Base-by-base conservation (phyloP, 345 rosid species). In the Eucalyptus microcorys region DNA sequence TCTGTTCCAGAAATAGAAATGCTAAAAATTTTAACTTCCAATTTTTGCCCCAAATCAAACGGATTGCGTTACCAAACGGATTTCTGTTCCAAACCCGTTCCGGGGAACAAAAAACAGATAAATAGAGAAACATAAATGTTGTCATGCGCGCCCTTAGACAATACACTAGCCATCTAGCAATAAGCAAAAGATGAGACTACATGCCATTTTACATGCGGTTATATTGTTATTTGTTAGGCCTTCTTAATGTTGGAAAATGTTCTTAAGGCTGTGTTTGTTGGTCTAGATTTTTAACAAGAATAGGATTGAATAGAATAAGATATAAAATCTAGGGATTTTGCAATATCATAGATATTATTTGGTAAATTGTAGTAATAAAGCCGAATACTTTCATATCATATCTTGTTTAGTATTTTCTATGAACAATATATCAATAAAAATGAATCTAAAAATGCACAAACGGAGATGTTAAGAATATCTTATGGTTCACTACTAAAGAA, bases 61-160 rank as follows among this genome's bases (percentile, higher is more conserved):
- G 0, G 7, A 49, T 49, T 49, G 19, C 0, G 2, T 49, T 49
- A 49, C 52, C 52, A 49, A 49, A 49, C 0, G 3, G 6, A 49
- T 49, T 49, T 49, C 2, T 49, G 19, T 49, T 49, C 19, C 19
- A 49, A 49, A 15, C 52, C 7, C 15, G 1, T 49, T 49, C 19
- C 0, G 19, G 2, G 7, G 0, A 49, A 49, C 17, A 3, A 15
- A 49, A 49, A 49, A 49, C 0, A 49, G 0, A 49, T 49, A 49
- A 49, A 49, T 49, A 49, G 52, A 49, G 19, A 49, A 49, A 49
- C 2, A 49, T 1, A 49, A 49, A 49, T 49, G 7, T 49, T 3
- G 7, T 6, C 52, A 49, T 5, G 52, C 19, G 3, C 7, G 3
- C 17, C 52, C 19, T 49, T 49, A 71, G 83, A 37, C 4, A 71